Conservation (phyloP, 202 grass and related monocot species). For the Schoenoplectus triqueter region DNA sequence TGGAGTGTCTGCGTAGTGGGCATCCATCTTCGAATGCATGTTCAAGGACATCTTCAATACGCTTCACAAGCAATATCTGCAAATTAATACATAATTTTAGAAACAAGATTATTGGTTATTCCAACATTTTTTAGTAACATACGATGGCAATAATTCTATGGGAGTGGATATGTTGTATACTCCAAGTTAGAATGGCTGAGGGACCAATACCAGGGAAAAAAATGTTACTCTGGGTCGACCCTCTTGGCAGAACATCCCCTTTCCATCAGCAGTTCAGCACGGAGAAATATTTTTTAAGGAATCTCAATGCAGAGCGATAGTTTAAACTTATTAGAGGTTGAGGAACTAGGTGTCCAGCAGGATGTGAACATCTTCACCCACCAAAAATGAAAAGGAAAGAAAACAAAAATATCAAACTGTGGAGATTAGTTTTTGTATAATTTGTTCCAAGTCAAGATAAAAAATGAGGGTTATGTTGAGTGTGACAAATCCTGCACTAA, state of each 20-base stretch:
- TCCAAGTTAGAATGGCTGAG: not conserved
- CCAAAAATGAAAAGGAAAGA: not conserved
- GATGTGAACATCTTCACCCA: not conserved
- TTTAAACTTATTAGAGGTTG: not conserved
- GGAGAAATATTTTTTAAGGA: not conserved
- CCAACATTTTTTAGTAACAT: not conserved
- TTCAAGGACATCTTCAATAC: constrained; percentile 88
- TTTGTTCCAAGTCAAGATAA: too few relatives aligned
- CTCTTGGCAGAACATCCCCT: not conserved
- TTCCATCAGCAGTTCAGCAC: not conserved
- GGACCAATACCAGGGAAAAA: too few relatives aligned
- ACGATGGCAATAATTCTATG: not conserved
- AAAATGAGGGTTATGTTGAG: too few relatives aligned
- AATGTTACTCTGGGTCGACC: not conserved
- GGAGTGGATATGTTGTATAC: not conserved
- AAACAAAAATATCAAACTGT: too few relatives aligned
- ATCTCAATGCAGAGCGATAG: not conserved
- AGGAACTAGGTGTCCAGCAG: not conserved
- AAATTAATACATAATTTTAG: constrained; percentile 14
- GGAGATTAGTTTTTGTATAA: too few relatives aligned
- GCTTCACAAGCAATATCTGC: constrained; percentile 90
- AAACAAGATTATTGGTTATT: not conserved
- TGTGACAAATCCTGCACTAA: too few relatives aligned
- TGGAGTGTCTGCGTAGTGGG: constrained; percentile 63
- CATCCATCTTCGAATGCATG: constrained; percentile 92